Evolutionary conservation across 495 filamentous ascomycete species (phyloP), one percentile per base, ranked within the genome.

Genomic region (Thermochaetoides thermophila): DNA sequence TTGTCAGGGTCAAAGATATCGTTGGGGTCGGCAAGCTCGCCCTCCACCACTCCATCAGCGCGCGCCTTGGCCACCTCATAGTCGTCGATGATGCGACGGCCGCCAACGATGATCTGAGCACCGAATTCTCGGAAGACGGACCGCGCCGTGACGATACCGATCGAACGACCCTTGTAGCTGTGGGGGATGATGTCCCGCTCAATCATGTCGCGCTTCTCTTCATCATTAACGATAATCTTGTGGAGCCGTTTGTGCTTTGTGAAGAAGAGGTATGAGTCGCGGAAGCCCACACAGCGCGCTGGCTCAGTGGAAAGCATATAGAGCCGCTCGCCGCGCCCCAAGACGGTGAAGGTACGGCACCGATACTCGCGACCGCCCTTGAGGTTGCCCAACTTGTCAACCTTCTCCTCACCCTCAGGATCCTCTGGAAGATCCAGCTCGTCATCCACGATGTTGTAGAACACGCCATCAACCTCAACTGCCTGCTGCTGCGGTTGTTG

Each of bases 301-400:
- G 89, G 89, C 45, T 97, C 89, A 2, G 89, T 97, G 2, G 85
- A 94, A 47, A 97, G 62, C 89, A 97, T 97, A 71, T 97, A 97
- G 11, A 91, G 70, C 15, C 84, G 60, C 17, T 89, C 69, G n/a
- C 75, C 82, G 29, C 85, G 75, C 29, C 80, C 82, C 16, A 73
- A 64, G 31, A 97, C 79, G 18, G 75, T 92, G 52, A 97, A 97
- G 2, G 82, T 87, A 27, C 89, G 78, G 45, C 92, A 92, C 31
- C 91, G 76, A 49, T 96, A 97, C 43, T 95, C 82, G 43, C 89
- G 70, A 7, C 76, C 84, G 4, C 72, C 86, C 27, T 72, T 66
- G 1, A 97, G 68, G 32, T 79, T 69, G 13, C 89, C 89, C 38
- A 78, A 59, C 53, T 84, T 83, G 54, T 92, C 81, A 6, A 97